phyloP scores from a whole-genome alignment of 148 eudicot genomes.

The Rhododendron vialii region DNA sequence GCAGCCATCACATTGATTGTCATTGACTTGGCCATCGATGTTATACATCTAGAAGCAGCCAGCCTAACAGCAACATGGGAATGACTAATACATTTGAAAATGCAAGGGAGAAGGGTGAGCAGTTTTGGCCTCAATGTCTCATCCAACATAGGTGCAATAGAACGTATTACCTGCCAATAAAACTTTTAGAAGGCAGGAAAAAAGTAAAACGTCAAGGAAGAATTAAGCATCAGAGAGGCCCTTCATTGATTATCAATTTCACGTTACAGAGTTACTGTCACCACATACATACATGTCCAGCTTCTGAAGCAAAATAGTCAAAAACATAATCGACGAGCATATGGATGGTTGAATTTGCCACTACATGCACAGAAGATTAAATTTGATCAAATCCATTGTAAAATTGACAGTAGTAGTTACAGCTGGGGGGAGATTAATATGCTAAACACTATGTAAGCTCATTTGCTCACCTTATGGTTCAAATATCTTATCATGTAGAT shows the following conservation, averaged over 20 bases:
- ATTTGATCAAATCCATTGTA: not conserved
- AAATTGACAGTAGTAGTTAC: not conserved
- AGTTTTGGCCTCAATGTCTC: constrained; percentile 60
- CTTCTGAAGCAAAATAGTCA: not conserved
- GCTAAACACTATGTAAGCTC: not conserved
- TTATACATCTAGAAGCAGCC: constrained; percentile 90
- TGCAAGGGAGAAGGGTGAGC: constrained; percentile 88
- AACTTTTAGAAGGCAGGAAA: not conserved
- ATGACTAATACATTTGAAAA: constrained; percentile 88
- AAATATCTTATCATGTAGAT: not conserved
- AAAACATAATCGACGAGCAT: not conserved
- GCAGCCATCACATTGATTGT: constrained; percentile 68
- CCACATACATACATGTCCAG: not conserved
- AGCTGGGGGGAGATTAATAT: not conserved
- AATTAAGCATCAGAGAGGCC: not conserved
- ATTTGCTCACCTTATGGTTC: not conserved
- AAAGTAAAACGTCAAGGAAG: not conserved
- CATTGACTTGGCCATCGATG: constrained; percentile 94
- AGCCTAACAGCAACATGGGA: constrained; percentile 90
- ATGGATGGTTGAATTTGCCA: not conserved
- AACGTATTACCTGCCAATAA: constrained; percentile 67
- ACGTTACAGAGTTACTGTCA: not conserved
- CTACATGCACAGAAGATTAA: not conserved
- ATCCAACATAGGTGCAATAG: constrained; percentile 78
- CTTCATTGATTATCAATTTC: not conserved